Percentiles rank a stretch among this genome's conserved stretches.
Conservation (phyloP, 2,329 filamentous ascomycete species). For the Teratosphaeria epicoccoides region DNA sequence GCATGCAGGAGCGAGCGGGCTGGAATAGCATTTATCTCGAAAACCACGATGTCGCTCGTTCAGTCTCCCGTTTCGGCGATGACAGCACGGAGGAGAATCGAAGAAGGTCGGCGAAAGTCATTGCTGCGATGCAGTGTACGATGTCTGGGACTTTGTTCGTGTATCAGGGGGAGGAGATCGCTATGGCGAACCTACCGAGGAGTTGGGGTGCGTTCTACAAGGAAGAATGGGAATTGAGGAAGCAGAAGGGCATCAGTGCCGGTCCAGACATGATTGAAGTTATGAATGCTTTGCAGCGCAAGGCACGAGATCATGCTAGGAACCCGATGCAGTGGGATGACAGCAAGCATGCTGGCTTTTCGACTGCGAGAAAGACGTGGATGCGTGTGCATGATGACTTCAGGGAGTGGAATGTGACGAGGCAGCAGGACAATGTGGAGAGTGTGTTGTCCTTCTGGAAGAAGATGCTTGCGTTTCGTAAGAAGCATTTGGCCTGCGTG, state of each 20-base stretch:
- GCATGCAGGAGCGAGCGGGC: conserved; percentile 40
- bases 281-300: conserved; percentile 40
- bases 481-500: no score
- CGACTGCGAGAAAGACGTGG: conserved; percentile 49
- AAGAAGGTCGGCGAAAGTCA: conserved; percentile 47
- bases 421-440: conserved; percentile 37
- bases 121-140: conserved; percentile 48
- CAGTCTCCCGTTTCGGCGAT: conserved; percentile 41
- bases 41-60: conserved; percentile 52
- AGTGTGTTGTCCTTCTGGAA: conserved; percentile 55
- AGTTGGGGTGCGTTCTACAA: conserved; percentile 37
- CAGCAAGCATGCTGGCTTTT: conserved; percentile 55
- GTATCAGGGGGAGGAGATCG: conserved; percentile 60
- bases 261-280: not conserved
- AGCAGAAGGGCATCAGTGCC: not conserved
- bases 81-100: conserved; percentile 34
- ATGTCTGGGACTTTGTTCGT: conserved; percentile 55
- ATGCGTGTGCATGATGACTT: conserved; percentile 59
- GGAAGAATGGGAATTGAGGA: conserved; percentile 1
- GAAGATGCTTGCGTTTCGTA: conserved; percentile 27
- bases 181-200: conserved; percentile 54
- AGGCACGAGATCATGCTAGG: conserved; percentile 58
- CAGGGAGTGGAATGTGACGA: conserved; percentile 49
- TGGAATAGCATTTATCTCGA: conserved; percentile 57
- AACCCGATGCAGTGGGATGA: conserved; percentile 64